These are phyloP conservation scores for Penicillium pancosmium DNA, from an alignment of 495 filamentous ascomycete species.

Conservation along the genomic window DNA sequence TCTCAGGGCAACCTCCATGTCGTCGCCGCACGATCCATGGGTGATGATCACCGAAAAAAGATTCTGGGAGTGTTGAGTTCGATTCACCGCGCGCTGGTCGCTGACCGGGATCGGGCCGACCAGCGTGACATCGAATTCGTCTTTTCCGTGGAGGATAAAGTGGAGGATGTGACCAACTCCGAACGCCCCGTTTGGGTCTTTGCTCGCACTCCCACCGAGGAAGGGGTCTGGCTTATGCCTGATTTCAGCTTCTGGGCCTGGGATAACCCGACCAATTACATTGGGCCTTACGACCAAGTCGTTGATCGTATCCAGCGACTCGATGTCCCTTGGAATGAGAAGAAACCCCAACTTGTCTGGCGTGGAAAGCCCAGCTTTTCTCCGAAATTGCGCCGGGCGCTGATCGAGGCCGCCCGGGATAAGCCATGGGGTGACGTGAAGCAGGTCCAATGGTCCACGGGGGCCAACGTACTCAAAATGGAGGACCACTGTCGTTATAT, in stretches of 20 bases:
- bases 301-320: slow-evolving; percentile 47
- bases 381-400: slow-evolving; percentile 47
- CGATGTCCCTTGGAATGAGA: slow-evolving; percentile 50
- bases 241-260: slow-evolving; percentile 81
- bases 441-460: slow-evolving; percentile 49
- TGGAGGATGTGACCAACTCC: slow-evolving; percentile 41
- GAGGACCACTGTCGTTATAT: slow-evolving; percentile 62
- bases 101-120: slow-evolving; percentile 41
- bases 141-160: slow-evolving; percentile 56
- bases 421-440: slow-evolving; percentile 60
- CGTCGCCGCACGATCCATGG: slow-evolving; percentile 35
- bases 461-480: slow-evolving; percentile 46
- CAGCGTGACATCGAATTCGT: slow-evolving; percentile 67
- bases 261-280: slow-evolving; percentile 59
- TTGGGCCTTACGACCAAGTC: slow-evolving; percentile 61
- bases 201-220: slow-evolving; percentile 41
- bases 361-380: slow-evolving; percentile 57
- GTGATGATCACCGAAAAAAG: slow-evolving; percentile 47
- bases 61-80: slow-evolving; percentile 47
- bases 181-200: slow-evolving; percentile 58
- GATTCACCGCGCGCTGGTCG: slow-evolving; percentile 49
- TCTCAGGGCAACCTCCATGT: slow-evolving; percentile 41
- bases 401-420: slow-evolving; percentile 51
- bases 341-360: slow-evolving; percentile 65
- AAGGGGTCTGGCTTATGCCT: slow-evolving; percentile 68